A percentile compares a stretch with the other conserved stretches of the same genome.
These are phyloP conservation scores for Colletotrichum eleusines DNA, from an alignment of 2,329 filamentous ascomycete species.

Conservation along the genomic window DNA sequence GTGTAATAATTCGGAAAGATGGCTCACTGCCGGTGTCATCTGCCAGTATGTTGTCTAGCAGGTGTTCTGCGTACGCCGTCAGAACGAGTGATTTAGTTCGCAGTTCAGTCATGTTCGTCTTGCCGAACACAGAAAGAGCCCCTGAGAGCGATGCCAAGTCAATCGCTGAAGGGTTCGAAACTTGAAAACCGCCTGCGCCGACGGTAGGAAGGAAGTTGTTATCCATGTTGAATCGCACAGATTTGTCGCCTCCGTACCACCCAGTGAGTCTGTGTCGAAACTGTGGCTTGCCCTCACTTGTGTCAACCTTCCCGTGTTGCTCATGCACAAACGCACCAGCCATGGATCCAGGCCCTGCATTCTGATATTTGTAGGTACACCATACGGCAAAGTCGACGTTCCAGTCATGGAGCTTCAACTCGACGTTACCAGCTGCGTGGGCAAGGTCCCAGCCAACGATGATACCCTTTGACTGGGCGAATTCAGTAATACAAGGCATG, in stretches of 20 bases:
- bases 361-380: slow-evolving; percentile 90
- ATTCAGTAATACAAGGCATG: slow-evolving; percentile 76
- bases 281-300: slow-evolving; percentile 55
- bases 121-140: slow-evolving; percentile 79
- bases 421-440: slow-evolving; percentile 81
- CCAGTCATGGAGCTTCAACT: slow-evolving; percentile 80
- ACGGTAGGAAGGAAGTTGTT: slow-evolving; percentile 77
- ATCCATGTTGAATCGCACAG: slow-evolving; percentile 78
- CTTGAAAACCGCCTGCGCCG: slow-evolving; percentile 79
- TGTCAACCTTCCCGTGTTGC: slow-evolving; percentile 67
- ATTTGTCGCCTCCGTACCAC: slow-evolving; percentile 82
- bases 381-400: slow-evolving; percentile 84
- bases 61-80: slow-evolving; percentile 81
- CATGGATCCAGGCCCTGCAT: slow-evolving; percentile 80
- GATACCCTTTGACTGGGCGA: slow-evolving; percentile 75
- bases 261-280: slow-evolving; percentile 75
- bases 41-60: slow-evolving; percentile 64
- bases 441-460: slow-evolving; percentile 83
- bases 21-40: slow-evolving; percentile 49
- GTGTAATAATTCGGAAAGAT: slow-evolving; percentile 76
- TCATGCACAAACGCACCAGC: slow-evolving; percentile 81
- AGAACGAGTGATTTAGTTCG: slow-evolving; percentile 78
- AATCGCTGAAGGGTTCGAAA: slow-evolving; percentile 81
- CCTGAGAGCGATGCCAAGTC: slow-evolving; percentile 82
- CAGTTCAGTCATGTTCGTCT: slow-evolving; percentile 76